Percentiles rank a stretch among this genome's conserved stretches.
These are phyloP conservation scores for Penstemon barbatus DNA, from an alignment of 257 asterid genomes.

Conservation along the genomic window DNA sequence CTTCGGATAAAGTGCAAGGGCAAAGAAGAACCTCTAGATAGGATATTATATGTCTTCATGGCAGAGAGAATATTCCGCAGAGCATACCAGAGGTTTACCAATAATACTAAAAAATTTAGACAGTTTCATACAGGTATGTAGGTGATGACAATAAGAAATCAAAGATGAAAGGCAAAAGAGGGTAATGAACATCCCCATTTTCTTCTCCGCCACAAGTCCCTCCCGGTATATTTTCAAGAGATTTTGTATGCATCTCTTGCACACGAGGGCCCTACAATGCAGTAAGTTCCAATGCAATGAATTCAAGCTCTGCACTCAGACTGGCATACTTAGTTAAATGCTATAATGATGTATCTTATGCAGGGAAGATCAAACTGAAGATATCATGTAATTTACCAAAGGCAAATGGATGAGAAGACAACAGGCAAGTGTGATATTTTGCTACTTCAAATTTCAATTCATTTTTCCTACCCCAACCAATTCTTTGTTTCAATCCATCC, in stretches of 20 bases:
- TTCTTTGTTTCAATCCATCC: conserved; percentile 1
- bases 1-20: not conserved
- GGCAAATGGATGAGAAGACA: not conserved
- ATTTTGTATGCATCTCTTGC: not conserved
- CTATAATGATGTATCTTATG: not conserved
- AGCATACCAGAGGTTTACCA: not conserved
- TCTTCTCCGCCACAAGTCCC: not conserved
- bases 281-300: not conserved
- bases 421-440: conserved; percentile 1
- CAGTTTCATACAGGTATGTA: not conserved
- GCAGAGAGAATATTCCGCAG: not conserved
- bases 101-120: not conserved
- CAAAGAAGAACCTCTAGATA: not conserved
- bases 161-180: not conserved
- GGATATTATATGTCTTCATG: not conserved
- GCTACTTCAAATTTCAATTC: not conserved
- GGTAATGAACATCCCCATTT: not conserved
- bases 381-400: not conserved
- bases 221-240: not conserved
- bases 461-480: conserved; percentile 14
- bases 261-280: not conserved
- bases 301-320: not conserved
- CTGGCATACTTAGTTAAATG: not conserved
- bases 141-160: not conserved
- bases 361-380: conserved; percentile 1